A percentile compares a stretch with the other conserved stretches of the same genome.
Conservation (phyloP, 805 yeast species). For the Saccharomycopsis schoenii region DNA sequence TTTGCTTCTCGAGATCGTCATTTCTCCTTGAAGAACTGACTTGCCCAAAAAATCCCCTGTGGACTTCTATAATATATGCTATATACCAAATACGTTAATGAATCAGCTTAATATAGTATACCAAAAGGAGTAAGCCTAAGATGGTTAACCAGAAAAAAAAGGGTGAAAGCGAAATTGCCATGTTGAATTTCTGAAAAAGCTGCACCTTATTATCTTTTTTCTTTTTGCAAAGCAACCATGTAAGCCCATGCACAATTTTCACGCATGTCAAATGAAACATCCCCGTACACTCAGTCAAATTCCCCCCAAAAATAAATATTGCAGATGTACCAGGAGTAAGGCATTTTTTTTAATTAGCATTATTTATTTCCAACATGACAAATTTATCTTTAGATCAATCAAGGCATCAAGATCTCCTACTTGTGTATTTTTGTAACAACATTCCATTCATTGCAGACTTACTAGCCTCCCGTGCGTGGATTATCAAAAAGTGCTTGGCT, state of each 20-base stretch:
- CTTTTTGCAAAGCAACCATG: not conserved
- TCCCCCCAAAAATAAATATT: not conserved
- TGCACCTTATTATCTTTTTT: not conserved
- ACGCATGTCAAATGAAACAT: conserved; percentile 1
- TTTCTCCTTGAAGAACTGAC: too few species aligned
- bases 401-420: conserved; percentile 1
- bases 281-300: not conserved
- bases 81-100: too few species aligned
- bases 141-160: not conserved
- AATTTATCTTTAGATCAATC: not conserved
- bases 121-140: too few species aligned
- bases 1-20: too few species aligned
- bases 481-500: not conserved
- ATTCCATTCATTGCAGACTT: not conserved
- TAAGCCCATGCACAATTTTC: not conserved
- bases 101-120: too few species aligned
- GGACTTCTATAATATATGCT: too few species aligned
- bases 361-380: not conserved
- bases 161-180: too few species aligned
- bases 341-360: not conserved
- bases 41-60: too few species aligned
- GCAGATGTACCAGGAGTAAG: not conserved
- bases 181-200: not conserved
- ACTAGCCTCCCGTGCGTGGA: not conserved
- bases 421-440: not conserved